These are phyloP conservation scores for Colletotrichum falcatum DNA, from an alignment of 2,329 filamentous ascomycete species.

Conservation along the genomic window DNA sequence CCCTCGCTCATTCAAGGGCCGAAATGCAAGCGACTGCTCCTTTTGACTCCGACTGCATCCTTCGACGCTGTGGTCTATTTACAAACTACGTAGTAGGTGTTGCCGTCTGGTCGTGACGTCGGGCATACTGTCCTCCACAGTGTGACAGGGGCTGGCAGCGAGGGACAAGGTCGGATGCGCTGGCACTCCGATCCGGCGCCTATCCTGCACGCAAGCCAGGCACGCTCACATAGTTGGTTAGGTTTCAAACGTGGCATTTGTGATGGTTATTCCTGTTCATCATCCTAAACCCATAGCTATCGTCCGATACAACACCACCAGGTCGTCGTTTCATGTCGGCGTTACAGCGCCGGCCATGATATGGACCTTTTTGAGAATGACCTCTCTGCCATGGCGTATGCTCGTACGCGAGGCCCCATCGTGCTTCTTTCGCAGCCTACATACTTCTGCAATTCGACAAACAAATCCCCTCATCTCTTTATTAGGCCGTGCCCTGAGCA, in stretches of 20 bases:
- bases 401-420: neutral
- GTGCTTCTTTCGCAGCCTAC: neutral
- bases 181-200: constrained; percentile 32
- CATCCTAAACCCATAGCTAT: constrained; percentile 13
- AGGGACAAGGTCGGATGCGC: constrained; percentile 22
- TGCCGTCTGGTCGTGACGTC: neutral
- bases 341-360: neutral
- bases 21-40: constrained; percentile 5
- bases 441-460: neutral
- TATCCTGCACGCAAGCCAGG: constrained; percentile 27
- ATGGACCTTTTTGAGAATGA: neutral
- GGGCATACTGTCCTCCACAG: neutral
- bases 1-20: neutral
- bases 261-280: neutral
- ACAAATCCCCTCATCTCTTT: neutral
- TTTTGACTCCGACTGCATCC: neutral
- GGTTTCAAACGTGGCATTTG: neutral
- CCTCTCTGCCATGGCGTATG: neutral
- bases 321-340: neutral
- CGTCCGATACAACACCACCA: neutral
- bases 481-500: constrained; percentile 30
- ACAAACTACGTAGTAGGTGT: no score
- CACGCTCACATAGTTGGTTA: constrained; percentile 23
- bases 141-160: neutral
- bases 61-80: neutral